Evolutionary conservation across 768 basidiomycete genomes (phyloP).

Genomic region (Tylopilus rubrobrunneus): DNA sequence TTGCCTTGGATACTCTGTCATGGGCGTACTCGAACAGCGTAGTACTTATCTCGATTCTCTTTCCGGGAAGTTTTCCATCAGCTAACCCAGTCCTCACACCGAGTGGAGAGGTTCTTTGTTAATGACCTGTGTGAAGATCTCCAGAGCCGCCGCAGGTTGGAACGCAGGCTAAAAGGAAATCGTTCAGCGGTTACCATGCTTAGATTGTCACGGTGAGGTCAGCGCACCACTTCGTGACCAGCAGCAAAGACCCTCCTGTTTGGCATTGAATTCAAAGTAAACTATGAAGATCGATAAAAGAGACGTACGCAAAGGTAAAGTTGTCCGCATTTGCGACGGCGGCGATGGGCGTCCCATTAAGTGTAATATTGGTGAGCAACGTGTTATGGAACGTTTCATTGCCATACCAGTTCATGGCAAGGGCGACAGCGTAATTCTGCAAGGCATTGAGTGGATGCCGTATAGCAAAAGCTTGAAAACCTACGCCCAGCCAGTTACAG

Average conservation of each 20-base stretch:
- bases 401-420: slow-evolving; percentile 47
- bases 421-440: slow-evolving; percentile 26
- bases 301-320: slow-evolving; percentile 63
- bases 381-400: slow-evolving; percentile 37
- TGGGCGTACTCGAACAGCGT: too few species aligned
- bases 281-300: neutral
- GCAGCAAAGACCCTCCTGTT: neutral
- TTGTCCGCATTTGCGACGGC: slow-evolving; percentile 63
- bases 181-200: neutral
- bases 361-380: slow-evolving; percentile 52
- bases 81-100: slow-evolving; percentile 21
- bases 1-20: too few species aligned
- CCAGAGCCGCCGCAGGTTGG: slow-evolving; percentile 53
- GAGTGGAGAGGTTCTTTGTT: slow-evolving; percentile 52
- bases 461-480: too few species aligned
- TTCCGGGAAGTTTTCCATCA: too few species aligned
- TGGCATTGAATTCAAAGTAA: neutral
- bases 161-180: slow-evolving; percentile 48
- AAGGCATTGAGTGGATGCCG: too few species aligned
- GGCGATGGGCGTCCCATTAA: slow-evolving; percentile 48
- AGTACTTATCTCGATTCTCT: too few species aligned
- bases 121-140: slow-evolving; percentile 57
- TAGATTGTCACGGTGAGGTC: too few species aligned
- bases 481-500: slow-evolving; percentile 13
- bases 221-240: slow-evolving; percentile 57